These are phyloP conservation scores for Lavandula angustifolia DNA, from an alignment of 257 asterid genomes.

Conservation along the genomic window DNA sequence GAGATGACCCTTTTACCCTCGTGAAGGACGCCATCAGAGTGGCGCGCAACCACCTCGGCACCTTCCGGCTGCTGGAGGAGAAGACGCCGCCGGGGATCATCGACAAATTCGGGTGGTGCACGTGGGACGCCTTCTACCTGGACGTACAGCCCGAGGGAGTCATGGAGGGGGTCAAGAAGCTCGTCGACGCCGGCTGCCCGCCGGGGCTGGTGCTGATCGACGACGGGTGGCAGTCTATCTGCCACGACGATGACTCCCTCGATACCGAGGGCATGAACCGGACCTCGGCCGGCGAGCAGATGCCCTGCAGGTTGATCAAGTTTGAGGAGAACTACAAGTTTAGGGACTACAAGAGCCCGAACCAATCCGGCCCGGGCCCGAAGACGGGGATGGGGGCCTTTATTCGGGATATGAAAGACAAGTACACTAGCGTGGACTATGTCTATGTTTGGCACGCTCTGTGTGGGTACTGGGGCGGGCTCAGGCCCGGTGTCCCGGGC, in stretches of 20 bases:
- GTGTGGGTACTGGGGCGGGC: conserved; percentile 98
- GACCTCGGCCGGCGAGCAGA: conserved; percentile 92
- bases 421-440: conserved; percentile 58
- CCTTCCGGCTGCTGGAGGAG: conserved; percentile 74
- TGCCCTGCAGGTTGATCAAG: conserved; percentile 83
- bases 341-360: conserved; percentile 64
- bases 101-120: conserved; percentile 99
- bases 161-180: conserved; percentile 71
- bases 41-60: conserved; percentile 73
- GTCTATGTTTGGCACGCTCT: conserved; percentile 97
- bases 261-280: conserved; percentile 74
- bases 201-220: conserved; percentile 89
- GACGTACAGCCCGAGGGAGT: conserved; percentile 91
- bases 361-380: conserved; percentile 43
- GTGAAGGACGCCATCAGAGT: conserved; percentile 81
- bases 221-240: conserved; percentile 95
- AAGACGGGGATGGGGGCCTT: conserved; percentile 80
- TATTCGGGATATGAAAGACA: conserved; percentile 63
- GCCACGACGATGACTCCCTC: conserved; percentile 87
- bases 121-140: conserved; percentile 96
- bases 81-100: conserved; percentile 88
- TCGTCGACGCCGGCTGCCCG: conserved; percentile 93
- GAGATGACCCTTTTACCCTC: conserved; percentile 69
- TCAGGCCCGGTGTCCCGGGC: conserved; percentile 56
- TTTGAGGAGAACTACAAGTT: conserved; percentile 83